phyloP scores from a whole-genome alignment of 305 asterid species.

The Fraxinus velutina region DNA sequence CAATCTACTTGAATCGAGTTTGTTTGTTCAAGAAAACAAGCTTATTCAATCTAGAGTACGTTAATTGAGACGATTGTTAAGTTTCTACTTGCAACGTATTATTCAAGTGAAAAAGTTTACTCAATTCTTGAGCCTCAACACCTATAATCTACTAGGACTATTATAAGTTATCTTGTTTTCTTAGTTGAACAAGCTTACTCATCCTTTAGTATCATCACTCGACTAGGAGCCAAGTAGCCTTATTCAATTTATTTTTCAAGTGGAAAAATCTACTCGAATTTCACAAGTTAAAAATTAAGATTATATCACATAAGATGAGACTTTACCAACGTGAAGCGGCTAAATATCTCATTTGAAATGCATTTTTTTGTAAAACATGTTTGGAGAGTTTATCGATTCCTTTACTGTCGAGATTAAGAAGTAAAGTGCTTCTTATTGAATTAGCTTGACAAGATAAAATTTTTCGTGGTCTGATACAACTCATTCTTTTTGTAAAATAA shows the following conservation, averaged over 20 bases:
- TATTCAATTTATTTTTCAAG: no score
- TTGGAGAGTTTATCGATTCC: background rate
- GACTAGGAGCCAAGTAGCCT: no score
- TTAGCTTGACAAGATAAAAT: background rate
- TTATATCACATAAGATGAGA: no score
- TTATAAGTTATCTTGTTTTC: background rate
- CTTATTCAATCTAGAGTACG: no score
- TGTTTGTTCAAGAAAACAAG: no score
- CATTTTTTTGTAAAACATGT: background rate
- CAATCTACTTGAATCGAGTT: no score
- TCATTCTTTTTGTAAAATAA: no score
- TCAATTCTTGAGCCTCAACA: background rate
- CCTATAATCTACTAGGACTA: background rate
- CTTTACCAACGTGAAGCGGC: no score
- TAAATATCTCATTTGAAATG: background rate
- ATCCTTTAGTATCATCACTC: no score
- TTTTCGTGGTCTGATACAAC: no score
- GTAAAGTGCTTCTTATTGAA: no score
- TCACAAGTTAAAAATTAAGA: background rate
- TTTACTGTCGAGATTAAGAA: background rate
- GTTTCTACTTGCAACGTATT: background rate
- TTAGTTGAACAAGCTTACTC: no score
- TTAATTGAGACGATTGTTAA: background rate
- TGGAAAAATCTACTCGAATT: background rate
- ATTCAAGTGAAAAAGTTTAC: background rate